Evolutionary conservation across 345 rosid genomes (phyloP).

Genomic region (Eucalyptus viminalis): DNA sequence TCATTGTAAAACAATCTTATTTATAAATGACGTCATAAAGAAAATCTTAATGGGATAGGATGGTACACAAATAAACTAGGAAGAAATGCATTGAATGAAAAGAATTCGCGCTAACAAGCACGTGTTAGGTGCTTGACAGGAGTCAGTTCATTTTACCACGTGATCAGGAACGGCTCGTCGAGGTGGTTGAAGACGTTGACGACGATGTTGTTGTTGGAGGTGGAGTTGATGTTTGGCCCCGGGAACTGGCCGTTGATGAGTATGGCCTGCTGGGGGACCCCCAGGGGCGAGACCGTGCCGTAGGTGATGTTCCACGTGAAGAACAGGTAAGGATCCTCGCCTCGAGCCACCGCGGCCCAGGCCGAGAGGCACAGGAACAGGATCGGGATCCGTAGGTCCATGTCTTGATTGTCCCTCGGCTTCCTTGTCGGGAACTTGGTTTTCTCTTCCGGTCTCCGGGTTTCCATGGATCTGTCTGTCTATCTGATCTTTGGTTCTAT

Average conservation of each 20-base stretch:
- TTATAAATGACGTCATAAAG: neutral
- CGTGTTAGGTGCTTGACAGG: neutral
- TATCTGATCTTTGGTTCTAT: neutral
- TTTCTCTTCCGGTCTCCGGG: neutral
- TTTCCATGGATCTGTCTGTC: neutral
- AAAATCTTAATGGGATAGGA: neutral
- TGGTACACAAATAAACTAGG: neutral
- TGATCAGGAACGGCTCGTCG: constrained; percentile 53
- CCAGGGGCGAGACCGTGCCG: constrained; percentile 44
- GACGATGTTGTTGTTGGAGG: constrained; percentile 56
- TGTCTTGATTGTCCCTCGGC: constrained; percentile 1
- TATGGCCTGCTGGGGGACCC: constrained; percentile 55
- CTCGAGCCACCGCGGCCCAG: constrained; percentile 14
- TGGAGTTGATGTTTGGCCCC: constrained; percentile 67
- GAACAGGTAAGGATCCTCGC: constrained; percentile 53
- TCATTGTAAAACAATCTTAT: neutral
- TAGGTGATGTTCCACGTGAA: constrained; percentile 68
- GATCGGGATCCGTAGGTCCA: neutral
- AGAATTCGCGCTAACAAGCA: neutral
- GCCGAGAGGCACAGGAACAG: constrained; percentile 21
- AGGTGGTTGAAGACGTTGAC: constrained; percentile 64
- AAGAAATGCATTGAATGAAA: neutral
- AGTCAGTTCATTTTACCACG: constrained; percentile 19
- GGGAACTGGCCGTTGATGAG: constrained; percentile 74
- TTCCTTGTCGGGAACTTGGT: constrained; percentile 7